phyloP scores from a whole-genome alignment of 1,284 basidiomycete species.

The Ganoderma boninense region DNA sequence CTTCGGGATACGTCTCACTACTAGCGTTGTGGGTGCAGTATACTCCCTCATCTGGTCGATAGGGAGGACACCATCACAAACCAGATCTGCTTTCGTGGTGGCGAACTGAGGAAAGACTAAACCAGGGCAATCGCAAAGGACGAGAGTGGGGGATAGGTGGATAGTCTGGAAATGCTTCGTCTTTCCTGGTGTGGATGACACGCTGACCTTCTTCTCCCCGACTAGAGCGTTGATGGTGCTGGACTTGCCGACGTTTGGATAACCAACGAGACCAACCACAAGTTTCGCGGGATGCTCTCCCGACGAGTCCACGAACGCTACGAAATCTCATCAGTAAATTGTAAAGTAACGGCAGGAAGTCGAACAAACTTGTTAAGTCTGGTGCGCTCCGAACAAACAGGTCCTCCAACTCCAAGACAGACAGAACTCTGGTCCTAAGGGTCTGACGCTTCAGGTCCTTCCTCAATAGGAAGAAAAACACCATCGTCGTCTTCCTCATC shows the following conservation, averaged over 20 bases:
- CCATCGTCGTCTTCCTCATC: conserved; percentile 30
- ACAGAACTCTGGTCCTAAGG: conserved; percentile 83
- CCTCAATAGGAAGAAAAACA: conserved; percentile 54
- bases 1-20: conserved; percentile 85
- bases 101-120: conserved; percentile 99
- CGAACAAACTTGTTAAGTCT: conserved; percentile 67
- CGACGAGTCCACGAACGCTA: conserved; percentile 74
- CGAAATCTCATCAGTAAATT: conserved; percentile 5
- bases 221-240: conserved; percentile 97
- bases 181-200: conserved; percentile 97
- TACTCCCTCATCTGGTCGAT: conserved; percentile 99
- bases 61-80: conserved; percentile 96
- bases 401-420: conserved; percentile 90
- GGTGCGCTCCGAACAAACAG: conserved; percentile 86
- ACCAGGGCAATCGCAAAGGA: conserved; percentile 99
- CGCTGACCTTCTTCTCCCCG: conserved; percentile 96
- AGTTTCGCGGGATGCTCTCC: conserved; percentile 75
- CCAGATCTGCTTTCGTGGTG: conserved; percentile 93
- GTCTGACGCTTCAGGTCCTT: conserved; percentile 61
- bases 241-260: conserved; percentile 98
- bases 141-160: conserved; percentile 85
- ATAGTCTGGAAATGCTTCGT: conserved; percentile 99
- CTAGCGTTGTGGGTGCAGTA: conserved; percentile 85
- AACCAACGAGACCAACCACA: conserved; percentile 95
- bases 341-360: background rate